Conservation (phyloP, 176 grass and related monocot species). For the Triticum urartu region DNA sequence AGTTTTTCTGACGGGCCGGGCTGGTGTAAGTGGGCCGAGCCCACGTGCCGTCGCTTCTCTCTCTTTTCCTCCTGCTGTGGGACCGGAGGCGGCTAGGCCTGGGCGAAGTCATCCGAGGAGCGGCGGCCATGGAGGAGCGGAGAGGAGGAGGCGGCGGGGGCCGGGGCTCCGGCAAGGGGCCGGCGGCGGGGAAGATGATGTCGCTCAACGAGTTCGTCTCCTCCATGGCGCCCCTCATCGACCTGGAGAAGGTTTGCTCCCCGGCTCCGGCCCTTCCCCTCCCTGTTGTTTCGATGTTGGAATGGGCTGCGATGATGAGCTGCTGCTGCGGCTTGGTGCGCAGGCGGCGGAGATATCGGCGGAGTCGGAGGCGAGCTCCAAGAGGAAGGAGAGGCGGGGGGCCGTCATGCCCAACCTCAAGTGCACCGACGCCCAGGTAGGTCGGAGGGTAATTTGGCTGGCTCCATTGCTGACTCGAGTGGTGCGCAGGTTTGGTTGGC, state of each 20-base stretch:
- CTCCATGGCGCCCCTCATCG: slow-evolving; percentile 73
- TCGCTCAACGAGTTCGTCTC: slow-evolving; percentile 75
- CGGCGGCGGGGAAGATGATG: slow-evolving; percentile 25
- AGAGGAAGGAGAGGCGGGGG: slow-evolving; percentile 71
- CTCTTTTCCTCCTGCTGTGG: neutral
- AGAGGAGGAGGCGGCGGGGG: slow-evolving; percentile 10
- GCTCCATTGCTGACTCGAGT: neutral
- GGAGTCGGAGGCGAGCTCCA: slow-evolving; percentile 56
- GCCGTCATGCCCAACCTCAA: slow-evolving; percentile 83
- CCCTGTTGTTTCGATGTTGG: neutral
- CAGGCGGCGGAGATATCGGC: slow-evolving; percentile 77
- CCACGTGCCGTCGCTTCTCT: neutral
- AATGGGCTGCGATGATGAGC: neutral
- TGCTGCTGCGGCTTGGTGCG: neutral
- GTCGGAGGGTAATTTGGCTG: too few relatives aligned
- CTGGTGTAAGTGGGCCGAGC: neutral
- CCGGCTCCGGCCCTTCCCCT: neutral
- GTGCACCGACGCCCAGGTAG: slow-evolving; percentile 68
- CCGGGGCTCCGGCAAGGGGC: slow-evolving; percentile 24
- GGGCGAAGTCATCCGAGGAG: neutral
- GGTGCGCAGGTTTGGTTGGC: neutral
- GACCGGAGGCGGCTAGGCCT: neutral
- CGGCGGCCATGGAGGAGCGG: slow-evolving; percentile 24
- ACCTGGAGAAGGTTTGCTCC: slow-evolving; percentile 69
- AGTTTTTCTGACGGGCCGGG: neutral